phyloP scores from a whole-genome alignment of 164 flowering plant genomes.

The Kalanchoe fedtschenkoi region DNA sequence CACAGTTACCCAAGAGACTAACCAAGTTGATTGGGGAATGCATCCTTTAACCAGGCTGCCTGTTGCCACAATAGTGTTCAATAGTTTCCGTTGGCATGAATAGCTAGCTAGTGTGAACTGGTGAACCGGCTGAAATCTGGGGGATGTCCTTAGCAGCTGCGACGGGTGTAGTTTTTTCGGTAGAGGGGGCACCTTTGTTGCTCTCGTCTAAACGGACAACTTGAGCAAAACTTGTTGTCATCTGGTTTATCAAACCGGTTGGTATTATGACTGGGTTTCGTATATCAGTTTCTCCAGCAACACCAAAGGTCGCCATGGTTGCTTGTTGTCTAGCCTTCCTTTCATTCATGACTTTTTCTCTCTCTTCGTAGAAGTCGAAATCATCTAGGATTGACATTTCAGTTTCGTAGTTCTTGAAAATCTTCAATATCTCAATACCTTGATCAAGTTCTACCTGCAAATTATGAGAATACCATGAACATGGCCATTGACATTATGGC shows the following conservation, averaged over 20 bases:
- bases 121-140: not conserved
- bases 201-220: conserved; percentile 45
- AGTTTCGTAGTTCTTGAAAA: conserved; percentile 51
- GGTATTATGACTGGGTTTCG: conserved; percentile 21
- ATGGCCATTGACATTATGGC: no score
- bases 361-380: conserved; percentile 56
- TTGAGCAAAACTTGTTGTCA: conserved; percentile 55
- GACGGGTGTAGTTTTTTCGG: conserved; percentile 19
- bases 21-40: not conserved
- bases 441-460: conserved; percentile 69
- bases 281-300: conserved; percentile 25
- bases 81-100: not conserved
- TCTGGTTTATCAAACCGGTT: conserved; percentile 32
- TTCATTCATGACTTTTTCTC: conserved; percentile 63
- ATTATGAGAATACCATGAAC: not conserved
- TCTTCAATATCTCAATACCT: conserved; percentile 62
- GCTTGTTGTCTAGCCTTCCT: conserved; percentile 57
- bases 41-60: not conserved
- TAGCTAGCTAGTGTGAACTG: not conserved
- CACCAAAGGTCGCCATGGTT: conserved; percentile 21
- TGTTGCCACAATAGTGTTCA: not conserved
- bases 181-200: conserved; percentile 20
- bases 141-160: conserved; percentile 11
- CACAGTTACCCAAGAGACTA: not conserved
- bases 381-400: conserved; percentile 65